Evolutionary conservation across 805 yeast species (phyloP), one percentile per base, ranked within the genome.

Genomic region (Kazachstania bromeliacearum): DNA sequence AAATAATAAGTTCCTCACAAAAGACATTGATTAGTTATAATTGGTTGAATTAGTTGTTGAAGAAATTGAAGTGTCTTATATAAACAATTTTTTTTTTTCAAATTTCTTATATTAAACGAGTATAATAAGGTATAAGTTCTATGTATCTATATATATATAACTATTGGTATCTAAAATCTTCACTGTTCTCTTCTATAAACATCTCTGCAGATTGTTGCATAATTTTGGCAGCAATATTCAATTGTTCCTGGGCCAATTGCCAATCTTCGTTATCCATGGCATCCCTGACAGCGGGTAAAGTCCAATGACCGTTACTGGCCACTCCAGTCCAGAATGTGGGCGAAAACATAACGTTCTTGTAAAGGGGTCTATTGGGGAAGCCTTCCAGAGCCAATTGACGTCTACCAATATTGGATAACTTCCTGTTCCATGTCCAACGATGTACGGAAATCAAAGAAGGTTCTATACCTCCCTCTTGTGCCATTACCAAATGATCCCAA

Each of bases 371-470:
- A 5, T 60, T 51, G 4, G 66, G 64, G 1, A 72, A 47, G 1
- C 73, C 73, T 6, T 59, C 62, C 2, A 63, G 53, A 5, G 63
- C 53, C 7, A 79, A 50, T 43, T 83, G 70, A 14, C 64, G 55
- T 43, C 70, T 71, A 43, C 77, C 79, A 39, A 83, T 64, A 12
- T 60, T 55, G 3, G 73, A 57, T 48, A 85, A 58, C 41, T 75
- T 74, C n/a, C 75, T 68, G 57, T 88, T 88, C 84, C 92, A 82
- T 38, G 74, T 75, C 79, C 84, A 74, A 48, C 97, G 67, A 43
- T 73, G 77, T 31, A 78, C 75, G 0, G 88, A 70, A 27, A 84
- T 61, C 38, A 80, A 53, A 2, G 85, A 73, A 1, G 94, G 87
- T 53, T 88, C 94, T 3, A 75, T 50, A 2, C 81, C 88, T 4